Conservation (phyloP, 139 green algal genomes). For the Dunaliella primolecta region DNA sequence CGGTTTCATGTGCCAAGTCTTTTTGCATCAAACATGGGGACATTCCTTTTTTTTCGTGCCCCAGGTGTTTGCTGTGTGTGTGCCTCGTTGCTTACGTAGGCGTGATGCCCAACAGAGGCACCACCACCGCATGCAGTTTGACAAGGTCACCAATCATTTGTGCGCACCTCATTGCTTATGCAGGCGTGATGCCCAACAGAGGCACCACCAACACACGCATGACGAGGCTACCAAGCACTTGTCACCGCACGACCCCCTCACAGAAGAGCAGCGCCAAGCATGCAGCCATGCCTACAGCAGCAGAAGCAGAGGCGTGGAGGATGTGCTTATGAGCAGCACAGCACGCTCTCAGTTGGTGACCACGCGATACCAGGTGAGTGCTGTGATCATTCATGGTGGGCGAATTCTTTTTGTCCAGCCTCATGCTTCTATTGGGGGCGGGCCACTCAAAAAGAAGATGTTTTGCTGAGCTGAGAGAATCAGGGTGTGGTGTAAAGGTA, state of each 20-base stretch:
- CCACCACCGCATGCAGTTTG: background rate
- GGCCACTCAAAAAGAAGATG: too few species aligned
- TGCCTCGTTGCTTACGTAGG: too few species aligned
- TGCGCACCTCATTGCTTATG: too few species aligned
- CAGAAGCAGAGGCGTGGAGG: background rate
- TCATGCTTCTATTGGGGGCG: too few species aligned
- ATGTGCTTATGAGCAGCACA: background rate
- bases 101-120: background rate
- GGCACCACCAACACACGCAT: background rate
- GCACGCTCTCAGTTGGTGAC: background rate
- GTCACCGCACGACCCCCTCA: background rate
- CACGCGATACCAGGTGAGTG: background rate
- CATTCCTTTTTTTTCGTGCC: background rate
- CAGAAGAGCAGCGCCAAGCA: background rate
- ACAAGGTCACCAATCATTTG: background rate
- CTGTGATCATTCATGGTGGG: too few species aligned
- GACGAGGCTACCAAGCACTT: background rate
- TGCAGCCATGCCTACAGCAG: background rate
- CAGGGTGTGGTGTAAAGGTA: too few species aligned
- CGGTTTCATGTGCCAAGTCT: too few species aligned
- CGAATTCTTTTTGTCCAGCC: too few species aligned
- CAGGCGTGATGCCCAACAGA: background rate
- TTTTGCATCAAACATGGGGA: background rate
- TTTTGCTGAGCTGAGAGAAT: too few species aligned
- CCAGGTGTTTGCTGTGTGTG: background rate